Conservation (phyloP, 179 eudicot genomes). For the Monotropa hypopitys region DNA sequence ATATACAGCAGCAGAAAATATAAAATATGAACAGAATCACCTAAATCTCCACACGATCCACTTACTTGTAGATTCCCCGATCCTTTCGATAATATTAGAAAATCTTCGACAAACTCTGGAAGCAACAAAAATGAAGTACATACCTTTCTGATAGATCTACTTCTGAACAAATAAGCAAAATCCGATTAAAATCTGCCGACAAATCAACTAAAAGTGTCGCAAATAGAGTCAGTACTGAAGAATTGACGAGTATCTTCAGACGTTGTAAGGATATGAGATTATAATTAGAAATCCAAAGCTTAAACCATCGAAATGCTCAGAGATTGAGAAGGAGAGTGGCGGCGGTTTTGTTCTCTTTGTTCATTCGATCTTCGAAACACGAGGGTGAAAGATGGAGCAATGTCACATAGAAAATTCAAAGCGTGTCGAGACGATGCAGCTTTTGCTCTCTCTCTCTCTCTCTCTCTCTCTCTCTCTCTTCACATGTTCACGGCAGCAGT, state of each 20-base stretch:
- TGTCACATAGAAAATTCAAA: conserved; percentile 3
- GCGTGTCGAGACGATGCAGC: conserved; percentile 12
- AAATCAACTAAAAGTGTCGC: not conserved
- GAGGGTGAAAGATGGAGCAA: not conserved
- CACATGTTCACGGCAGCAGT: not conserved
- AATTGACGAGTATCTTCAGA: not conserved
- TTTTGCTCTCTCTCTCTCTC: not conserved
- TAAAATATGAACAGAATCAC: not conserved
- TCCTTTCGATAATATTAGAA: too few relatives aligned
- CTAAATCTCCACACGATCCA: not conserved
- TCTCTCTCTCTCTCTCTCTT: conserved; percentile 1
- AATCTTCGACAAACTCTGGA: too few relatives aligned
- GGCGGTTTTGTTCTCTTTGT: not conserved
- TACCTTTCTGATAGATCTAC: not conserved
- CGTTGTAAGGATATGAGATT: not conserved
- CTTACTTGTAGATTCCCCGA: too few relatives aligned
- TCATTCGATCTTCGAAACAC: not conserved
- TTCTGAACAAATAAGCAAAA: not conserved
- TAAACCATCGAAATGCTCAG: conserved; percentile 8
- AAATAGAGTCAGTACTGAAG: not conserved
- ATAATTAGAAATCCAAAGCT: not conserved
- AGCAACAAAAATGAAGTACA: too few relatives aligned
- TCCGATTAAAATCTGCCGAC: not conserved
- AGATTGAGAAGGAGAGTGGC: not conserved
- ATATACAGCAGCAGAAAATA: not conserved